Conservation (phyloP, 2,329 filamentous ascomycete species). For the Dothiorella sarmentorum region DNA sequence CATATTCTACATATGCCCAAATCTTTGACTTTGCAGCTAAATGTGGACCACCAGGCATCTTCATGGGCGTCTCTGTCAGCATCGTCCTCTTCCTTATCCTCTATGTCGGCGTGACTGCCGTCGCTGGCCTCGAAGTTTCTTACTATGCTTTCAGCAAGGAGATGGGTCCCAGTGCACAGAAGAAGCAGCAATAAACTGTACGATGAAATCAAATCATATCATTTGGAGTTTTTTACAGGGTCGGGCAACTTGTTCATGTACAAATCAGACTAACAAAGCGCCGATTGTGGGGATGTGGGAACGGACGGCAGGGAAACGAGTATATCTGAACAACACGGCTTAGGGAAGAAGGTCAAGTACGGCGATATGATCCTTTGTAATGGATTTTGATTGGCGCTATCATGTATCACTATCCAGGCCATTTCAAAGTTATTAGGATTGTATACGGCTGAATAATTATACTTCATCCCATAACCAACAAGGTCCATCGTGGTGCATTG, state of each 20-base stretch:
- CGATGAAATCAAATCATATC: not conserved
- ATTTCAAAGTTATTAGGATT: not conserved
- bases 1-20: slow-evolving; percentile 26
- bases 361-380: not conserved
- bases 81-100: slow-evolving; percentile 74
- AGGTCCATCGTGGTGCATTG: too few relatives aligned
- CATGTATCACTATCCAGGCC: not conserved
- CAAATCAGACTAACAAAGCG: slow-evolving; percentile 4
- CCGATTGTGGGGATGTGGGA: slow-evolving; percentile 4
- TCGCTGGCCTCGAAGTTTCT: slow-evolving; percentile 79
- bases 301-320: not conserved
- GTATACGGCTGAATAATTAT: not conserved
- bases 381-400: not conserved
- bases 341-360: too few relatives aligned
- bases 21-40: not conserved
- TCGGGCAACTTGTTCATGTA: not conserved
- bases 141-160: slow-evolving; percentile 98
- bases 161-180: slow-evolving; percentile 82
- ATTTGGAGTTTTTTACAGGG: not conserved
- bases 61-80: slow-evolving; percentile 74
- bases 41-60: slow-evolving; percentile 61
- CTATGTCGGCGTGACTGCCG: slow-evolving; percentile 70
- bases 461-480: too few relatives aligned
- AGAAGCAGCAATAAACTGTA: slow-evolving; percentile 62
- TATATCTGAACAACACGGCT: not conserved